These are phyloP conservation scores for Tillandsia fasciculata DNA, from an alignment of 176 grass and related monocot genomes.

Conservation along the genomic window DNA sequence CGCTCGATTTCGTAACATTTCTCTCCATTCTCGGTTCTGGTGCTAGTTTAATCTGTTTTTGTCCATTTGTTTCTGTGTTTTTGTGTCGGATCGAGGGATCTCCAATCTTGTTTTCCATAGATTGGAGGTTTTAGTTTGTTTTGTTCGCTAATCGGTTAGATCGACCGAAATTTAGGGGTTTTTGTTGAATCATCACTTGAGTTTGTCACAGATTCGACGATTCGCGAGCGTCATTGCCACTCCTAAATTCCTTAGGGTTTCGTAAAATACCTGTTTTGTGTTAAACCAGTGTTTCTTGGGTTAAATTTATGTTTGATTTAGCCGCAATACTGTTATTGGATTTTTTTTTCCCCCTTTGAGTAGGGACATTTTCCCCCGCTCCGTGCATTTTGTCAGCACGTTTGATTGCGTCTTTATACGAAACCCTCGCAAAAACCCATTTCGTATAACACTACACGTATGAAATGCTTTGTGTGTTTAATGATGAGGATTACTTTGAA, in stretches of 20 bases:
- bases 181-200: neutral
- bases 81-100: neutral
- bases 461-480: too few relatives aligned
- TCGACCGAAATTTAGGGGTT: neutral
- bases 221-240: neutral
- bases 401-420: too few relatives aligned
- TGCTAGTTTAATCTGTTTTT: neutral
- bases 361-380: too few relatives aligned
- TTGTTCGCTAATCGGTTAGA: neutral
- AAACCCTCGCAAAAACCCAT: too few relatives aligned
- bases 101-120: neutral
- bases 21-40: neutral
- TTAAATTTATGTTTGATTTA: too few relatives aligned
- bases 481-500: too few relatives aligned
- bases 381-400: too few relatives aligned
- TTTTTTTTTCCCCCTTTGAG: too few relatives aligned
- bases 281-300: too few relatives aligned
- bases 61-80: neutral
- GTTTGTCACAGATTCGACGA: neutral
- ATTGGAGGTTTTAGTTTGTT: neutral
- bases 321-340: too few relatives aligned
- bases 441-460: too few relatives aligned
- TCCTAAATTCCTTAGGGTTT: neutral
- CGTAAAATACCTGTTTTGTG: neutral
- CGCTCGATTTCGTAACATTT: neutral